A percentile compares a stretch with the other conserved stretches of the same genome.
phyloP scores from a whole-genome alignment of 202 grass and related monocot species.

The Schoenoplectus tabernaemontani region DNA sequence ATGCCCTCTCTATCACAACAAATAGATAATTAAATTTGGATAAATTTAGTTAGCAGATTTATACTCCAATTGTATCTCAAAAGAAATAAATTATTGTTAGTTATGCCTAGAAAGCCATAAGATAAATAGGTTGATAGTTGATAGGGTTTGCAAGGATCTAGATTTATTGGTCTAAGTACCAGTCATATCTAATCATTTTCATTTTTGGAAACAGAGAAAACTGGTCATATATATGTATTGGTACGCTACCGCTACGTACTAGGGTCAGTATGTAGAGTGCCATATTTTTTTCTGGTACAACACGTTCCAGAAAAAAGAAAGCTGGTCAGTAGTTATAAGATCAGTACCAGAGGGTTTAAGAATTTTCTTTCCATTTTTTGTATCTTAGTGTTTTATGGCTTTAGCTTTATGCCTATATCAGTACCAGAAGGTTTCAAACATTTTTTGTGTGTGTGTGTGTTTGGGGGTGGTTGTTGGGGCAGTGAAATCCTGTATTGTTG shows the following conservation, averaged over 20 bases:
- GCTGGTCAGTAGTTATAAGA: background rate
- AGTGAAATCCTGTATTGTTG: no score
- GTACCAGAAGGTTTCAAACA: no score
- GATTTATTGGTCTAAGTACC: background rate
- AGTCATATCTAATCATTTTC: background rate
- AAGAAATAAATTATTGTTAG: background rate
- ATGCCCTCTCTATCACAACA: constrained; percentile 74
- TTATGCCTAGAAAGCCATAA: background rate
- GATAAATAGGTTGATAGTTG: background rate
- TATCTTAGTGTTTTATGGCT: no score
- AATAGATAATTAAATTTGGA: background rate
- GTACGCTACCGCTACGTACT: background rate
- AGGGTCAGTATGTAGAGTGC: background rate
- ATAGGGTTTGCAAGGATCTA: background rate
- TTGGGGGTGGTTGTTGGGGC: no score
- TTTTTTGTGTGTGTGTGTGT: no score
- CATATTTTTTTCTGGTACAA: background rate
- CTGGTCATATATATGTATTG: background rate
- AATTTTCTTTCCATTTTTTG: no score
- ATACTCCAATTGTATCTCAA: background rate
- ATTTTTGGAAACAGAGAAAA: background rate
- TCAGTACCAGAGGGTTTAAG: background rate
- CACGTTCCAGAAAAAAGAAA: background rate
- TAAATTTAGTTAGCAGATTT: background rate
- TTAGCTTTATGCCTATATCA: no score